These are phyloP conservation scores for Hericium erinaceus DNA, from an alignment of 768 basidiomycete genomes.

Conservation along the genomic window DNA sequence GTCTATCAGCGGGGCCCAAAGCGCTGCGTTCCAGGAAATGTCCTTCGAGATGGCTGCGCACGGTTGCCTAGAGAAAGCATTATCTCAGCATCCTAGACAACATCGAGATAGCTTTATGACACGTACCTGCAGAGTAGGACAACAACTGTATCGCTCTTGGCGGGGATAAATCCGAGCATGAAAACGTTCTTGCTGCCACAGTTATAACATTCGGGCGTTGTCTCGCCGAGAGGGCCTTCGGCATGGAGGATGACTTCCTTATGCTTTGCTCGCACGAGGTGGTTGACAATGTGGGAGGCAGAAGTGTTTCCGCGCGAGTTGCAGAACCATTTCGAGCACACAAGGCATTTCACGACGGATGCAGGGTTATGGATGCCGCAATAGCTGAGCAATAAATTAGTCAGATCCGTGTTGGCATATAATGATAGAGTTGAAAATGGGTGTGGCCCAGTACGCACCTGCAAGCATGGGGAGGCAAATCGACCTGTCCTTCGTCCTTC, in stretches of 20 bases:
- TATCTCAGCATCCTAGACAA: slow-evolving; percentile 2
- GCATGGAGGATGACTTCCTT: slow-evolving; percentile 97
- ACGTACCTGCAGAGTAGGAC: slow-evolving; percentile 91
- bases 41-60: slow-evolving; percentile 96
- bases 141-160: slow-evolving; percentile 98
- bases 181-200: slow-evolving; percentile 99
- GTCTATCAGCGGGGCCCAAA: slow-evolving; percentile 98
- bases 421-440: background rate
- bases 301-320: slow-evolving; percentile 97
- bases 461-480: slow-evolving; percentile 91
- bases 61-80: slow-evolving; percentile 61
- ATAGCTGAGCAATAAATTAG: slow-evolving; percentile 46
- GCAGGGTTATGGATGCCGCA: slow-evolving; percentile 98
- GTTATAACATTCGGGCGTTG: slow-evolving; percentile 97
- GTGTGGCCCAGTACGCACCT: slow-evolving; percentile 39
- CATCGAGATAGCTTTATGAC: background rate
- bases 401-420: slow-evolving; percentile 3
- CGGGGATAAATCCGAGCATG: slow-evolving; percentile 98
- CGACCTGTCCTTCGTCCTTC: slow-evolving; percentile 69
- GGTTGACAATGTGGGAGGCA: slow-evolving; percentile 97
- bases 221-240: slow-evolving; percentile 93
- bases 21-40: slow-evolving; percentile 95
- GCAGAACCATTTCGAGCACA: slow-evolving; percentile 97
- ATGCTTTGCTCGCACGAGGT: slow-evolving; percentile 97
- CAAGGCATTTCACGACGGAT: slow-evolving; percentile 89